Evolutionary conservation across 2,329 filamentous ascomycete species (phyloP).

Genomic region (Orbilia brochopaga): DNA sequence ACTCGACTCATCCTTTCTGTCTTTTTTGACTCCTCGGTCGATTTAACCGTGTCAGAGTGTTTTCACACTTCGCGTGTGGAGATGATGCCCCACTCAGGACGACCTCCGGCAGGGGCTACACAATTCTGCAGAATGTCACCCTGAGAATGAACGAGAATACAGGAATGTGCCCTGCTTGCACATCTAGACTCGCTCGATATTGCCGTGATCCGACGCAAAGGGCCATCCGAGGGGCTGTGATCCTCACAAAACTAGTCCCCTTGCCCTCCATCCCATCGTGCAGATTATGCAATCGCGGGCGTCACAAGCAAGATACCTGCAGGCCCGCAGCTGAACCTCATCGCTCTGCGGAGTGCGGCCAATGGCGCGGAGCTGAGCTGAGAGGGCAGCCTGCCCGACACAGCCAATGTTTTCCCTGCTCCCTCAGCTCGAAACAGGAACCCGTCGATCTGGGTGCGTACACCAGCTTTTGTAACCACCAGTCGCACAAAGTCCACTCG

Average conservation of each 20-base stretch:
- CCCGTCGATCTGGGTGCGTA: no score
- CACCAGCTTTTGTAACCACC: no score
- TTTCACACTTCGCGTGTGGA: background rate
- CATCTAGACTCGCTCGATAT: background rate
- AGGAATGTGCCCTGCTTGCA: no score
- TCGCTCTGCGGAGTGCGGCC: slow-evolving; percentile 1
- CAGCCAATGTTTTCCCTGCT: background rate
- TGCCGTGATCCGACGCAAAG: background rate
- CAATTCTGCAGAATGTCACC: no score
- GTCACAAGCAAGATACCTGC: background rate
- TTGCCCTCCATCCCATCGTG: background rate
- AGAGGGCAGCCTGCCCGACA: background rate
- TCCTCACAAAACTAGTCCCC: background rate
- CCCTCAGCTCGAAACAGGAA: slow-evolving; percentile 42
- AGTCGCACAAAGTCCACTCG: slow-evolving; percentile 7
- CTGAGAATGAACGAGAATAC: background rate
- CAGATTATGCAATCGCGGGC: slow-evolving; percentile 1
- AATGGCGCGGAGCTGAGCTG: background rate
- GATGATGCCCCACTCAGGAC: slow-evolving; percentile 1
- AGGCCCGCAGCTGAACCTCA: background rate
- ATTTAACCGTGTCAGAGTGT: background rate
- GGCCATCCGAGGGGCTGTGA: no score
- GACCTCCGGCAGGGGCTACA: background rate
- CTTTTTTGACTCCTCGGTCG: no score
- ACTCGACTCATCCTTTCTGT: no score